Evolutionary conservation across 2,329 filamentous ascomycete genomes (phyloP).

Genomic region (Penicillium sclerotiorum): DNA sequence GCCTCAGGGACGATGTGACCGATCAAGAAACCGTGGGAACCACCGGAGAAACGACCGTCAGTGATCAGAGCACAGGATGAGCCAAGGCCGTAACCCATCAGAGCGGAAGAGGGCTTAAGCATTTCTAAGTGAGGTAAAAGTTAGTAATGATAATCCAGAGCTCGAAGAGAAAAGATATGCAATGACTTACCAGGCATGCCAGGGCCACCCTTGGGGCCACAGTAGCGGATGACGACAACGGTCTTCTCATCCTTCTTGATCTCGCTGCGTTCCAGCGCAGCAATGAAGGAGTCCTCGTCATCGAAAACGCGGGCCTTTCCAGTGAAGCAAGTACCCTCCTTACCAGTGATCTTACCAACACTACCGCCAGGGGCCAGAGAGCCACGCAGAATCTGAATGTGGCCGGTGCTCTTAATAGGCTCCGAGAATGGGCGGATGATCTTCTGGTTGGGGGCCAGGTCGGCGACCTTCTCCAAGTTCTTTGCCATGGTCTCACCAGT

Average conservation of each 20-base stretch:
- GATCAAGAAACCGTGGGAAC: slow-evolving; percentile 83
- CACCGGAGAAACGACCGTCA: slow-evolving; percentile 66
- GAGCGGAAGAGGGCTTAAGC: slow-evolving; percentile 70
- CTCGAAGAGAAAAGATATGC: not conserved
- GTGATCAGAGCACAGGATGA: slow-evolving; percentile 72
- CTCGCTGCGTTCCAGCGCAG: slow-evolving; percentile 66
- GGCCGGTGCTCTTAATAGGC: slow-evolving; percentile 70
- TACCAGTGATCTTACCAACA: slow-evolving; percentile 77
- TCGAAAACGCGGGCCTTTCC: slow-evolving; percentile 73
- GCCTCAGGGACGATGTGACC: slow-evolving; percentile 88
- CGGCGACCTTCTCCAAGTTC: slow-evolving; percentile 61
- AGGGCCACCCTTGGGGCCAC: slow-evolving; percentile 72
- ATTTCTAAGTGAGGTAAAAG: slow-evolving; percentile 59
- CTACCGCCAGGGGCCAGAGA: slow-evolving; percentile 69
- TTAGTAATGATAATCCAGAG: slow-evolving; percentile 53
- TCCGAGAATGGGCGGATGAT: slow-evolving; percentile 70
- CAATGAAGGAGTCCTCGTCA: slow-evolving; percentile 69
- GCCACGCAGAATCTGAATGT: slow-evolving; percentile 73
- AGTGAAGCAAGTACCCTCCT: slow-evolving; percentile 68
- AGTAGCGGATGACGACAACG: slow-evolving; percentile 74
- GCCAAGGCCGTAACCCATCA: slow-evolving; percentile 73
- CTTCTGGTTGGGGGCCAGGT: slow-evolving; percentile 69
- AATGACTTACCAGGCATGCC: slow-evolving; percentile 61
- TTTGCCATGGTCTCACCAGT: slow-evolving; percentile 62
- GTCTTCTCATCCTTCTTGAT: slow-evolving; percentile 77